Evolutionary conservation across 805 yeast species (phyloP).

Genomic region (Isabelozyma heimii): DNA sequence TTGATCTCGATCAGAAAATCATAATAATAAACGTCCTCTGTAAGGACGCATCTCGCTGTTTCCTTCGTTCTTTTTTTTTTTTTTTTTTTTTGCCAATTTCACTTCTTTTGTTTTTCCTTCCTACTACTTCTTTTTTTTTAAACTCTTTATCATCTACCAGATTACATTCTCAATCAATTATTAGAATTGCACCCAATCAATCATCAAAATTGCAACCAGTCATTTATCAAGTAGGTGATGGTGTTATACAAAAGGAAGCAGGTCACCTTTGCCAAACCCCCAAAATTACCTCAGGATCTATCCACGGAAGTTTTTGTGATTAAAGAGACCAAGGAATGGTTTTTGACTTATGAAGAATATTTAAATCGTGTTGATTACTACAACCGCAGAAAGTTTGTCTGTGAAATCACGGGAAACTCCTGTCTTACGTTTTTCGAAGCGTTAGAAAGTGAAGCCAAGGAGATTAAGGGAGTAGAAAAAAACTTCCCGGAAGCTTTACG

Average conservation of each 20-base stretch:
- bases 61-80: background rate
- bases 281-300: conserved; percentile 53
- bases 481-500: conserved; percentile 88
- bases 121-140: background rate
- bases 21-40: background rate
- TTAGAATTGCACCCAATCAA: background rate
- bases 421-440: conserved; percentile 92
- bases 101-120: background rate
- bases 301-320: conserved; percentile 75
- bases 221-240: conserved; percentile 33
- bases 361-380: conserved; percentile 71
- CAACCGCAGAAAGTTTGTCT: conserved; percentile 75
- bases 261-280: conserved; percentile 57
- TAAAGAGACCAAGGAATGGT: conserved; percentile 88
- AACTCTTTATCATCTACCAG: background rate
- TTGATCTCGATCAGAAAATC: background rate
- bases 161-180: background rate
- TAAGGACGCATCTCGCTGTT: background rate
- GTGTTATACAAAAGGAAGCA: conserved; percentile 75
- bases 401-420: conserved; percentile 94
- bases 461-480: conserved; percentile 61
- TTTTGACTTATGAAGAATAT: conserved; percentile 71
- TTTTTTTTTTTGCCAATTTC: background rate
- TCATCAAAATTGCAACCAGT: too few relatives aligned
- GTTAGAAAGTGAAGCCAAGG: conserved; percentile 61